These are phyloP conservation scores for Picea abies DNA, from an alignment of 83 land plant genomes.

Conservation along the genomic window DNA sequence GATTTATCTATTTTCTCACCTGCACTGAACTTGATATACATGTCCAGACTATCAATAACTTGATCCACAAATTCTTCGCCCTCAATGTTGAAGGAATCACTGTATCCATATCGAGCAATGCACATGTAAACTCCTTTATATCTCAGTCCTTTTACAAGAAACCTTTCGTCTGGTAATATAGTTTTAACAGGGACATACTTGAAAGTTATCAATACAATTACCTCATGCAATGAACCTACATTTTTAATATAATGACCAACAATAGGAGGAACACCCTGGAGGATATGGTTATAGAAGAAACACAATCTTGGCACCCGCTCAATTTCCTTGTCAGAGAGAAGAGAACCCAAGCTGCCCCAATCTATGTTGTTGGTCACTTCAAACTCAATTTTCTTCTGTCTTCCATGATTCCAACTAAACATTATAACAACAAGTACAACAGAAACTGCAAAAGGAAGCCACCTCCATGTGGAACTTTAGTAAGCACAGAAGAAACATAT, in stretches of 20 bases:
- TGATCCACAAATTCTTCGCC: not conserved
- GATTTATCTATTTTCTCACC: too few relatives aligned
- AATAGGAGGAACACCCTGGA: constrained; percentile 49
- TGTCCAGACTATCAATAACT: not conserved
- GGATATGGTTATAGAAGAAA: constrained; percentile 57
- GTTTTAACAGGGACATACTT: constrained; percentile 43
- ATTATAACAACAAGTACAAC: constrained; percentile 45
- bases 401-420: constrained; percentile 71
- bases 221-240: constrained; percentile 45
- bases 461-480: constrained; percentile 73
- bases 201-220: constrained; percentile 55
- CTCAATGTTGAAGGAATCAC: not conserved
- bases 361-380: constrained; percentile 55
- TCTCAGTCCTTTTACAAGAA: constrained; percentile 42
- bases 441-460: constrained; percentile 78
- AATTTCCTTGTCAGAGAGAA: constrained; percentile 47
- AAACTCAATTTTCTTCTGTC: constrained; percentile 47
- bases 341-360: constrained; percentile 19
- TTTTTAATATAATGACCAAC: constrained; percentile 48
- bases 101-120: not conserved
- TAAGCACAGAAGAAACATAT: constrained; percentile 55
- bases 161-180: constrained; percentile 47
- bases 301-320: constrained; percentile 63
- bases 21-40: not conserved
- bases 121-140: constrained; percentile 52